Evolutionary conservation across 441 rosid species (phyloP).

Genomic region (Arabidopsis hybrid): DNA sequence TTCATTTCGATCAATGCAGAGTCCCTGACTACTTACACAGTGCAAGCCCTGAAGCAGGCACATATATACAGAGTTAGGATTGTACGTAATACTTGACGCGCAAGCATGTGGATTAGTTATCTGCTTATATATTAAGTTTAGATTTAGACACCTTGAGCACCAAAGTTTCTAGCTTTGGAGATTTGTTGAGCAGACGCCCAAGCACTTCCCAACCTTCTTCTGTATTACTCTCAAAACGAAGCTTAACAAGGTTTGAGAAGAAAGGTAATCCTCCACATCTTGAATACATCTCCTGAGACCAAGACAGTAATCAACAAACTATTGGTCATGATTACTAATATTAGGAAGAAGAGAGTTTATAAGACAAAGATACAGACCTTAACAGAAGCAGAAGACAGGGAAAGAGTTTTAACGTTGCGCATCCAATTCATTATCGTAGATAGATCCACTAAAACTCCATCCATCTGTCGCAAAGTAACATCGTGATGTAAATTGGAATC

Average conservation of each 20-base stretch:
- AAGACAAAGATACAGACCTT: conserved; percentile 5
- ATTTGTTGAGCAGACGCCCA: neutral
- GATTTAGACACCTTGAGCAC: neutral
- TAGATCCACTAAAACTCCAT: neutral
- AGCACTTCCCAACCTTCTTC: neutral
- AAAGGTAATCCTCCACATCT: neutral
- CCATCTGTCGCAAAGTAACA: neutral
- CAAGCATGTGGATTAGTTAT: neutral
- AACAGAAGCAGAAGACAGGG: conserved; percentile 20
- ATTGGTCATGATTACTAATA: neutral
- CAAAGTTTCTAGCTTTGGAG: conserved; percentile 7
- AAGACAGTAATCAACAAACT: neutral
- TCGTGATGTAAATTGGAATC: neutral
- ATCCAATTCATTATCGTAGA: neutral
- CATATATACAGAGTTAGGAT: neutral
- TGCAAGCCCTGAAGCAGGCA: conserved; percentile 21
- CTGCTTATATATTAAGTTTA: neutral
- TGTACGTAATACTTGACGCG: neutral
- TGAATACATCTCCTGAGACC: conserved; percentile 4
- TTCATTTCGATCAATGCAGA: neutral
- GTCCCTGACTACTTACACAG: neutral
- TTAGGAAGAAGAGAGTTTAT: neutral
- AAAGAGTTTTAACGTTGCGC: conserved; percentile 11
- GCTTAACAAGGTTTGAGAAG: conserved; percentile 8
- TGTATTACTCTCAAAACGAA: conserved; percentile 7